Evolutionary conservation across 1,139 yeast species (phyloP), one percentile per base, ranked within the genome.

Genomic region (Casaregolazyma lundiana): DNA sequence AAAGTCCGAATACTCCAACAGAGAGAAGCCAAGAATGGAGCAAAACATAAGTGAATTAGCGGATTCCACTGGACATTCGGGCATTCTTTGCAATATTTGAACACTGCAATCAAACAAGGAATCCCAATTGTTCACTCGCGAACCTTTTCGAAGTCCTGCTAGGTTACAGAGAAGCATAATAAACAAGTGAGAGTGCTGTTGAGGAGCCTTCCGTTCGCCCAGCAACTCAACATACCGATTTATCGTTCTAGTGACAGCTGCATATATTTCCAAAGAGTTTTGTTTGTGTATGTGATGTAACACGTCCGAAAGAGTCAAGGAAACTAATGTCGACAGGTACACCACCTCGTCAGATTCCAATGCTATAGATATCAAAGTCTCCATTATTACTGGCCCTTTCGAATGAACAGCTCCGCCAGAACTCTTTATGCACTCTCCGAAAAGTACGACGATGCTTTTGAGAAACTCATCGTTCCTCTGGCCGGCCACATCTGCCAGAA

Each of bases 321-420:
- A 46, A 7, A 52, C 48, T 32, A 58, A 35, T 41, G 56, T 53
- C 7, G 52, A 45, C 34, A 51, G 46, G 32, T 50, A 52, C 17
- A 35, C 21, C 3, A 42, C 39, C n/a, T 47, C 42, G 60, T 6
- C 38, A 11, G 15, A 38, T 16, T 20, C 13, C 4, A 21, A 36
- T 34, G 32, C 44, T 16, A 11, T 38, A 16, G 22, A 46, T 19
- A 54, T 57, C 20, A 84, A 59, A 4, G 16, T 35, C 35, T 66
- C 68, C 43, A 83, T 61, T 4, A 86, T 78, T 1, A 66, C 51
- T 2, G 71, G 62, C 0, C 89, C 68, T 58, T 80, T 85, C 1
- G 96, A 84, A 63, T 90, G 96, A 53, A 90, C 71, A 0, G 84
- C 72, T 6, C 79, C 84, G 11, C 77, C 77, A 0, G 95, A 80